Evolutionary conservation across 257 asterid genomes (phyloP).

Genomic region (Solanum rostratum): DNA sequence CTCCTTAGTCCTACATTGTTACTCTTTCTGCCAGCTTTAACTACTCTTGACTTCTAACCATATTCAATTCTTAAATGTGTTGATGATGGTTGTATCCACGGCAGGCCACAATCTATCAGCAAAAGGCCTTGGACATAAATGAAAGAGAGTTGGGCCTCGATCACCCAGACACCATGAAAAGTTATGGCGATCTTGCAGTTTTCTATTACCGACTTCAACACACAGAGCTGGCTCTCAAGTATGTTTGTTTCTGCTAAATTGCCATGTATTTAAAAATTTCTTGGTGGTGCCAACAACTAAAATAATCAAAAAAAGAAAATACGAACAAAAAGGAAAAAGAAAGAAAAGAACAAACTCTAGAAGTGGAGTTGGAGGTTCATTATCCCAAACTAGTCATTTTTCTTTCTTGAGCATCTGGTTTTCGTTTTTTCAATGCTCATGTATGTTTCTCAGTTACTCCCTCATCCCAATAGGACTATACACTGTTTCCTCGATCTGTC

Average conservation of each 20-base stretch:
- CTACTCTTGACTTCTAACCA: background rate
- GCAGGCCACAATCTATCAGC: slow-evolving; percentile 96
- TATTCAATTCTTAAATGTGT: background rate
- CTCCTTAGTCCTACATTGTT: background rate
- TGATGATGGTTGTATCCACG: background rate
- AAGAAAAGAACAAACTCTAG: background rate
- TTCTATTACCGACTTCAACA: slow-evolving; percentile 98
- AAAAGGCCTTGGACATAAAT: slow-evolving; percentile 92
- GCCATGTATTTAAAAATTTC: background rate
- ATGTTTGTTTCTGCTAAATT: background rate
- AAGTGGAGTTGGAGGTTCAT: background rate
- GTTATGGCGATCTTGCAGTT: slow-evolving; percentile 98
- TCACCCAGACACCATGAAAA: slow-evolving; percentile 99
- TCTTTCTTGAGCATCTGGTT: background rate
- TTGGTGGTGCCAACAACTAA: background rate
- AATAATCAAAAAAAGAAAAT: background rate
- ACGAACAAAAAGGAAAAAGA: background rate
- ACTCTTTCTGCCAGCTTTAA: background rate
- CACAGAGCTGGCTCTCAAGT: slow-evolving; percentile 94
- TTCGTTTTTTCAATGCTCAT: background rate
- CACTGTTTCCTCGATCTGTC: background rate
- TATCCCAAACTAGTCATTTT: background rate
- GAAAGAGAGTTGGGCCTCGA: slow-evolving; percentile 99
- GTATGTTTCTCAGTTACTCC: background rate
- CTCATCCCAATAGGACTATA: background rate